Percentiles rank a stretch among this genome's conserved stretches.
These are phyloP conservation scores for Eucommia ulmoides DNA, from an alignment of 257 asterid species.

Conservation along the genomic window DNA sequence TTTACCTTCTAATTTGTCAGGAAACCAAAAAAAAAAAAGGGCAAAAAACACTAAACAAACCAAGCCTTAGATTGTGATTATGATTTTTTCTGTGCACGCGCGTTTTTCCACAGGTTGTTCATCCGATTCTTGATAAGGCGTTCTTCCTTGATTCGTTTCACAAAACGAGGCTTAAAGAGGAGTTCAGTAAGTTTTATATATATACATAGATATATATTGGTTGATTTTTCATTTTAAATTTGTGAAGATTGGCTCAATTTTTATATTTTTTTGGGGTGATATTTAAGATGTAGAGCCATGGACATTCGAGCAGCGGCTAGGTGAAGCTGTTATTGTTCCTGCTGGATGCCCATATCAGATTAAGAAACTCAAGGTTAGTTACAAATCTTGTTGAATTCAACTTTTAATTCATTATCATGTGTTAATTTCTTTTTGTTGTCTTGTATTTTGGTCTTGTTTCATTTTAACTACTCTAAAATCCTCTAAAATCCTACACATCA, in stretches of 20 bases:
- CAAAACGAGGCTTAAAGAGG: slow-evolving; percentile 85
- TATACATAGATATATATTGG: too few relatives aligned
- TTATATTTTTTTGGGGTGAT: slow-evolving; percentile 4
- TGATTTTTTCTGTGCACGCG: neutral
- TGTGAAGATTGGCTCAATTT: slow-evolving; percentile 1
- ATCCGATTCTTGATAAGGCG: slow-evolving; percentile 81
- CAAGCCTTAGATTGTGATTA: slow-evolving; percentile 1
- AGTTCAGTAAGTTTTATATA: slow-evolving; percentile 52
- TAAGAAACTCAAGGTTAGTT: slow-evolving; percentile 69
- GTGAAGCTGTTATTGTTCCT: slow-evolving; percentile 92
- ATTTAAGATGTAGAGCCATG: slow-evolving; percentile 85
- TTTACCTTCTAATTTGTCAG: too few relatives aligned
- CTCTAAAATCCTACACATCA: too few relatives aligned
- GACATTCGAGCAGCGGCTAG: slow-evolving; percentile 71
- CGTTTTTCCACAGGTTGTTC: slow-evolving; percentile 45
- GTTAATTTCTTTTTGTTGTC: too few relatives aligned
- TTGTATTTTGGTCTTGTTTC: too few relatives aligned
- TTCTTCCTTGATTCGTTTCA: slow-evolving; percentile 84
- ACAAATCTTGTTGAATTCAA: too few relatives aligned
- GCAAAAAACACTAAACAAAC: too few relatives aligned
- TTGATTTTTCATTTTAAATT: too few relatives aligned
- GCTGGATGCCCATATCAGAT: slow-evolving; percentile 98
- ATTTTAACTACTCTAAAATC: too few relatives aligned
- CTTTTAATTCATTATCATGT: too few relatives aligned
- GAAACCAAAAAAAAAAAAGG: too few relatives aligned